These are phyloP conservation scores for Wickerhamiella occidentalis DNA, from an alignment of 805 yeast genomes.

Conservation along the genomic window DNA sequence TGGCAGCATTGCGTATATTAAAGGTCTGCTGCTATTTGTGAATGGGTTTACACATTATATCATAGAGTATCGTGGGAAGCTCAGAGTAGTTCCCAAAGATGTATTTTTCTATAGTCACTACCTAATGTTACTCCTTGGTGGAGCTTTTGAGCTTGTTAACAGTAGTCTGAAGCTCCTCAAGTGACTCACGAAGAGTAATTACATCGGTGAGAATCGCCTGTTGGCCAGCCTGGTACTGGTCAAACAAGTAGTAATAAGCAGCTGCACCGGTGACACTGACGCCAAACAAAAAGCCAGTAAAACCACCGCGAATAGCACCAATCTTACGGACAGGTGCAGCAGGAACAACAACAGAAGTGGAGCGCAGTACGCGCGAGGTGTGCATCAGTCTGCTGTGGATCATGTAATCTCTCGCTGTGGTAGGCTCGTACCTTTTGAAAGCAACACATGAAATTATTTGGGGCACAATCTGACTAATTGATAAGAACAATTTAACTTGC, in stretches of 20 bases:
- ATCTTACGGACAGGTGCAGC: constrained; percentile 14
- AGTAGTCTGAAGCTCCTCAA: constrained; percentile 54
- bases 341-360: constrained; percentile 2
- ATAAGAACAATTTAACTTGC: constrained; percentile 5
- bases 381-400: constrained; percentile 7
- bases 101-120: no score
- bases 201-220: constrained; percentile 66
- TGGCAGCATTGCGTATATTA: no score
- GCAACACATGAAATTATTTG: no score
- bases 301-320: constrained; percentile 28
- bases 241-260: constrained; percentile 65
- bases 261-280: constrained; percentile 61
- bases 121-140: constrained; percentile 1
- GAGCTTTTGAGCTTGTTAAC: constrained; percentile 45
- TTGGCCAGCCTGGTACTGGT: constrained; percentile 64
- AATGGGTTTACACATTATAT: no score
- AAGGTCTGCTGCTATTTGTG: no score
- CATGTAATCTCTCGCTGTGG: neutral
- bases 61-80: no score
- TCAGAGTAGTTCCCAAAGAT: no score
- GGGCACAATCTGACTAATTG: neutral
- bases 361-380: constrained; percentile 11
- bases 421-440: neutral
- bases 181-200: constrained; percentile 53
- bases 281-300: constrained; percentile 71